A percentile compares a stretch with the other conserved stretches of the same genome.
phyloP scores from a whole-genome alignment of 179 eudicot species.

The Carnegiea gigantea region DNA sequence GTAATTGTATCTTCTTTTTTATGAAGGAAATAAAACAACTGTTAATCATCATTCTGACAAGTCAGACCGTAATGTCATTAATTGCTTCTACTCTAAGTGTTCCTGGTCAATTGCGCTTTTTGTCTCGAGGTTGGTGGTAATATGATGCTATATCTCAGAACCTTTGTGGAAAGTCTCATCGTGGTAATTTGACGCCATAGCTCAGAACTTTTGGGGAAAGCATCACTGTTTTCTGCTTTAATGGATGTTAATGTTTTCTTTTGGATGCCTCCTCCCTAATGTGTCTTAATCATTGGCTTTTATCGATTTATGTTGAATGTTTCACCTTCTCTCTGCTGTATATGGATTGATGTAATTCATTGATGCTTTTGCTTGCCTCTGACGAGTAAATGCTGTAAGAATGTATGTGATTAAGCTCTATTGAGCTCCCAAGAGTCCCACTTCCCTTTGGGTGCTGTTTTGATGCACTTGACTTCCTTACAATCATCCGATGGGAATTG shows the following conservation, averaged over 20 bases:
- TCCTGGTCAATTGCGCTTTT: background rate
- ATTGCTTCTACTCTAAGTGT: background rate
- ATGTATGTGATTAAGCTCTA: too few species aligned
- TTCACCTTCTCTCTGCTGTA: background rate
- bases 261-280: background rate
- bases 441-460: background rate
- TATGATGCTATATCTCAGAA: background rate
- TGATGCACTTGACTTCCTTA: background rate
- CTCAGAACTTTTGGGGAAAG: background rate
- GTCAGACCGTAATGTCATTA: background rate
- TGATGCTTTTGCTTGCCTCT: background rate
- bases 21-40: background rate
- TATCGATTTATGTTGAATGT: background rate
- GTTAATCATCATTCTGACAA: background rate
- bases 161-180: too few species aligned
- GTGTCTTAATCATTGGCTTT: background rate
- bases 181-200: background rate
- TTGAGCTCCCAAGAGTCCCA: background rate
- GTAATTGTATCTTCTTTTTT: background rate
- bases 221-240: background rate
- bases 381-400: background rate
- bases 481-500: conserved; percentile 1
- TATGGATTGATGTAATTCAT: background rate
- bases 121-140: background rate
- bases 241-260: background rate